Evolutionary conservation across 768 basidiomycete species (phyloP).

Genomic region (Mycena albidolilacea): DNA sequence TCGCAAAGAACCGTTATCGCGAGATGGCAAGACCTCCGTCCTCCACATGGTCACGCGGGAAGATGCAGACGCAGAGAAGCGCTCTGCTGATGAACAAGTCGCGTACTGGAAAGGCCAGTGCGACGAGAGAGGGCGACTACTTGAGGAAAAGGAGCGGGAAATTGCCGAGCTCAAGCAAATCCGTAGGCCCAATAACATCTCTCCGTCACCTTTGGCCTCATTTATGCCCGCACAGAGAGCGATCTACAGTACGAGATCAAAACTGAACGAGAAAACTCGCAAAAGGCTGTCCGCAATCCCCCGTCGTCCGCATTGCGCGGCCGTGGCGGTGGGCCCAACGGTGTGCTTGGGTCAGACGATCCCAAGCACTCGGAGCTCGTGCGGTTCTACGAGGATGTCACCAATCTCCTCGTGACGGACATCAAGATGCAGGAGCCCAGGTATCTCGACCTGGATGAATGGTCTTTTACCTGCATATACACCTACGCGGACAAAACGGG

Average conservation of each 20-base stretch:
- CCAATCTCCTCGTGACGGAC: constrained; percentile 80
- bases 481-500: constrained; percentile 60
- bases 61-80: constrained; percentile 79
- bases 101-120: constrained; percentile 57
- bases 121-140: constrained; percentile 57
- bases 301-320: constrained; percentile 52
- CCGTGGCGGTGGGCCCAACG: constrained; percentile 52
- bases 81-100: constrained; percentile 64
- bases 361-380: constrained; percentile 74
- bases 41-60: constrained; percentile 82
- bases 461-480: constrained; percentile 77
- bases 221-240: constrained; percentile 55
- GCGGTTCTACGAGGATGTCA: constrained; percentile 88
- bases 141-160: constrained; percentile 61
- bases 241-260: constrained; percentile 70
- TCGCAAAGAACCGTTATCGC: constrained; percentile 68
- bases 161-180: constrained; percentile 63
- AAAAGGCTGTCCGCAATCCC: constrained; percentile 60
- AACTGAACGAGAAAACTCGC: constrained; percentile 71
- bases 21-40: constrained; percentile 63
- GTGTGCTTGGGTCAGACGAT: constrained; percentile 60
- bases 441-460: constrained; percentile 68
- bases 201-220: constrained; percentile 17
- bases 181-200: constrained; percentile 55
- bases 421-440: constrained; percentile 60